These are phyloP conservation scores for Raphidocelis subcapitata DNA, from an alignment of 139 green algal species.

Conservation along the genomic window DNA sequence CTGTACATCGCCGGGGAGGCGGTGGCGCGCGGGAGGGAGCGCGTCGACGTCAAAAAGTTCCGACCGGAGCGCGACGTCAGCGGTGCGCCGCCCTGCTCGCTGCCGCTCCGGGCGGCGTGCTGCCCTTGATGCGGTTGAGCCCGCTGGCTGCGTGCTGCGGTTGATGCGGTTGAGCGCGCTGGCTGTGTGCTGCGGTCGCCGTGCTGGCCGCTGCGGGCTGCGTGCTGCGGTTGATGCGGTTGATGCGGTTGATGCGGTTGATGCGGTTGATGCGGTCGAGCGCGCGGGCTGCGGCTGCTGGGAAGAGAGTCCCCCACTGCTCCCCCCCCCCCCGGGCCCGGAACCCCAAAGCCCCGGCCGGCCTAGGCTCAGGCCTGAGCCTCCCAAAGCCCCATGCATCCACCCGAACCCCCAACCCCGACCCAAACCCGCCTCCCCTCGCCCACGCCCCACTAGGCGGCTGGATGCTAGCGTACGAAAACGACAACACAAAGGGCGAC, in stretches of 20 bases:
- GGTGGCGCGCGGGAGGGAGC: slow-evolving; percentile 5
- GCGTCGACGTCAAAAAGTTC: slow-evolving; percentile 24
- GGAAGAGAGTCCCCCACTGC: too few species aligned
- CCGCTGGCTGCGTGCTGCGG: too few species aligned
- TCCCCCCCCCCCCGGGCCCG: too few species aligned
- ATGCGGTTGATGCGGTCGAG: too few species aligned
- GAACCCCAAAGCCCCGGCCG: too few species aligned
- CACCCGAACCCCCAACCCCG: neutral
- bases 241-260: too few species aligned
- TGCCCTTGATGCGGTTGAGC: neutral
- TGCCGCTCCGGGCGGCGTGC: neutral
- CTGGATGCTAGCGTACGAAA: slow-evolving; percentile 46
- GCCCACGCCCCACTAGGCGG: slow-evolving; percentile 23
- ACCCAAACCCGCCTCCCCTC: too few species aligned
- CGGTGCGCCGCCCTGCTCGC: slow-evolving; percentile 20
- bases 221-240: too few species aligned
- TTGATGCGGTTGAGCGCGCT: neutral
- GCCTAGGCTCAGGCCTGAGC: too few species aligned
- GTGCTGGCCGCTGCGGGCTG: too few species aligned
- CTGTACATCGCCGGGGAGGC: slow-evolving; percentile 38
- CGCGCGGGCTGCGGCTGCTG: too few species aligned
- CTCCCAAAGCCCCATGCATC: neutral
- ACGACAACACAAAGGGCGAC: slow-evolving; percentile 42
- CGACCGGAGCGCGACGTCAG: slow-evolving; percentile 25
- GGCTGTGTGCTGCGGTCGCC: neutral